Evolutionary conservation across 169 alveolate species (phyloP), one percentile per base, ranked within the genome.

Genomic region (Cryptosporidium ubiquitum): DNA sequence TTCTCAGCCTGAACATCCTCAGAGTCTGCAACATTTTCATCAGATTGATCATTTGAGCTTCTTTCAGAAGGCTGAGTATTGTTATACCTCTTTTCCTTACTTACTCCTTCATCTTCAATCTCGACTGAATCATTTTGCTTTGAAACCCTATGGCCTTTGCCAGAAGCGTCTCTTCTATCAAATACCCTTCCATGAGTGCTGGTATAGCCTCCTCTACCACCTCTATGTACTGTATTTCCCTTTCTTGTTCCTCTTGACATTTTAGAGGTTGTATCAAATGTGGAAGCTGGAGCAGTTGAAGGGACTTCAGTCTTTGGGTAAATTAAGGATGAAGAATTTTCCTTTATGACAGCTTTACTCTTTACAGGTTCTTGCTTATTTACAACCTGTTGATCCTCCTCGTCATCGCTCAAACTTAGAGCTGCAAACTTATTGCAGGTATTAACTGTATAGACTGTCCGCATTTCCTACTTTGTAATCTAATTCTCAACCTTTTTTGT

Each of bases 371-470:
- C 79, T 47, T 61, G 75, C 49, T 64, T 42, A 6, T 7, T 31
- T 42, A 20, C 23, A 0, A 60, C 79, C 55, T 31, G 61, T 20
- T 33, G 68, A 31, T 39, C 68, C 4, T 64, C 89, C 0, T 79
- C 89, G 37, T 79, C 89, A 61, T 79, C 89, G 58, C 79, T 61
- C n/a, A 60, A 37, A 47, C 89, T 79, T 39, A 79, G 40, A 23
- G 89, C 89, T 61, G 89, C 89, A 61, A 79, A 79, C 89, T 79
- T 79, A 64, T 79, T 79, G 31, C 89, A 16, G 14, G 89, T 79
- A 64, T 79, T 79, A 5, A 79, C 75, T 47, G 89, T 61, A 57
- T 79, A 79, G 5, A 79, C 75, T 3, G 75, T 64, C 55, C 79
- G 73, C 89, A 79, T 79, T 79, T 64, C 69, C 35, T 57, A 70